Evolutionary conservation across 108 stramenopile species (phyloP), one percentile per base, ranked within the genome.

Genomic region (Schizochytrium sp.): DNA sequence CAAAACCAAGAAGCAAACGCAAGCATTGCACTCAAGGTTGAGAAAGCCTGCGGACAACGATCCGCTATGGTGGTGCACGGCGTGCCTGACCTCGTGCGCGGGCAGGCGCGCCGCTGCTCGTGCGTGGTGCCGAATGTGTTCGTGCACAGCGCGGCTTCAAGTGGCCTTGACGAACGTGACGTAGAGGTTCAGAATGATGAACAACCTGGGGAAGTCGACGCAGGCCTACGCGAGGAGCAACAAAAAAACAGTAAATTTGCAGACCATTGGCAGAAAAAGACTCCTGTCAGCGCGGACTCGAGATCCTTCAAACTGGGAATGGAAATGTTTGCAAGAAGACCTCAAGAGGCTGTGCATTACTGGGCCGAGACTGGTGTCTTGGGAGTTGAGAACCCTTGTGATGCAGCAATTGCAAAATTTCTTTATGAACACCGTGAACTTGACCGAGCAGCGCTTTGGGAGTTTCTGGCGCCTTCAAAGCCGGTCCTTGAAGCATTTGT

Each of bases 281-380:
- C 12, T 38, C 42, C 8, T 44, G 64, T 8, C 64, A 44, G 64
- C 12, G 19, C 64, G 1, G 64, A 69, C 64, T 38, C 28, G 12
- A 38, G 64, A 8, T 12, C 64, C 64, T 69, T 69, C 64, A 69
- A 44, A 69, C 64, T 69, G 0, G 64, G 64, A 1, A 69, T 8
- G 28, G 64, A 69, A 44, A 12, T 69, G 19, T 69, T 69, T 15
- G 64, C 64, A 44, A 15, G 12, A 3, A 7, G 28, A 0, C 64
- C 64, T 44, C 64, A 69, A 44, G 64, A 69, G 28, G 64, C 64
- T 7, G 64, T 69, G 64, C 64, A 69, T 44, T 44, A 44, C 5
- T 69, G 64, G 64, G 64, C 64, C 42, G 64, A 69, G 64, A 44
- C 64, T 44, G 64, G 64, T 44, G 64, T 69, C 64, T 69, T 69